Conservation (phyloP, 208 protist genomes). For the Blechomonas ayalai region DNA sequence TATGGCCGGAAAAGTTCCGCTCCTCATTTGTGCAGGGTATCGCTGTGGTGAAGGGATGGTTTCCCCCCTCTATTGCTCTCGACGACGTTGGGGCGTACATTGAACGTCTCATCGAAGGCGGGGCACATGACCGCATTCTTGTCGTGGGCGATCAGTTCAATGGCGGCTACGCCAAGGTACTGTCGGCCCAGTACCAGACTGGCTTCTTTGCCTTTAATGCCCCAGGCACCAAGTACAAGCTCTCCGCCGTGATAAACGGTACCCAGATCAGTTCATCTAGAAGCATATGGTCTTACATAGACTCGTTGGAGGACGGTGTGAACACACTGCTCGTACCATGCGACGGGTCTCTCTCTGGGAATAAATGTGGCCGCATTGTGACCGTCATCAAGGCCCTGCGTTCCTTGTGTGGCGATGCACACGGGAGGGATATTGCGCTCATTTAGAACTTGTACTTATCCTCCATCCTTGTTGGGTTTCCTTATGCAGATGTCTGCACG, state of each 20-base stretch:
- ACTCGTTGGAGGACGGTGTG: conserved; percentile 62
- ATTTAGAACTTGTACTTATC: no score
- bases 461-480: no score
- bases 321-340: conserved; percentile 56
- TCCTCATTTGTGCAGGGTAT: conserved; percentile 38
- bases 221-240: conserved; percentile 58
- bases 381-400: conserved; percentile 45
- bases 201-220: conserved; percentile 80
- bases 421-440: conserved; percentile 18
- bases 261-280: conserved; percentile 47
- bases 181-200: conserved; percentile 35
- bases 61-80: conserved; percentile 43
- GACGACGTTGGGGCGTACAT: conserved; percentile 46
- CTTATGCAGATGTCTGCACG: no score
- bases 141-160: conserved; percentile 85
- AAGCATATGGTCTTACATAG: conserved; percentile 68
- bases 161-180: conserved; percentile 80
- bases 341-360: conserved; percentile 30
- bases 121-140: conserved; percentile 31
- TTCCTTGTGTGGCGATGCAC: conserved; percentile 52
- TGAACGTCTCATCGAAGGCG: conserved; percentile 21
- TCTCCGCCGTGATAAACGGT: conserved; percentile 15
- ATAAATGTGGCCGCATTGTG: conserved; percentile 56
- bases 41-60: conserved; percentile 63
- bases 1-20: conserved; percentile 63